Evolutionary conservation across 2,329 filamentous ascomycete species (phyloP).

Genomic region (Aspergillus tamarii): DNA sequence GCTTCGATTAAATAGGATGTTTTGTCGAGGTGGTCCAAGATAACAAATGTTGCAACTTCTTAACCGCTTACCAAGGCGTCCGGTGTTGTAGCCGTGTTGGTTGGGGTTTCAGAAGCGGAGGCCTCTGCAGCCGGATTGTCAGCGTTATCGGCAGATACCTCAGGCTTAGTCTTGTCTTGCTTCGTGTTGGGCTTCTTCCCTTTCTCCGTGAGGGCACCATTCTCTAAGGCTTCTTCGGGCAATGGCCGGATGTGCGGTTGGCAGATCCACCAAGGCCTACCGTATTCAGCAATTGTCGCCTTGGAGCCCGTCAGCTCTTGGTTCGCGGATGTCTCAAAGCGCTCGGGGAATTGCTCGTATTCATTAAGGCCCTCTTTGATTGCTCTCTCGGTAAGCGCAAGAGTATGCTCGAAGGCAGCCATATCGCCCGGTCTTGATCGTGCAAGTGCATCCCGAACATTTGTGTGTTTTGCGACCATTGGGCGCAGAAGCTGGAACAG

Average conservation of each 20-base stretch:
- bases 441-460: slow-evolving; percentile 84
- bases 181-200: slow-evolving; percentile 58
- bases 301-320: slow-evolving; percentile 48
- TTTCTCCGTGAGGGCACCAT: slow-evolving; percentile 73
- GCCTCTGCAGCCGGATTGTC: slow-evolving; percentile 5
- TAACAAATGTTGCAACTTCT: neutral
- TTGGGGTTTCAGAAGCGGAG: slow-evolving; percentile 13
- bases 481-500: slow-evolving; percentile 89
- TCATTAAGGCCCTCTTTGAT: slow-evolving; percentile 74
- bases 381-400: slow-evolving; percentile 73
- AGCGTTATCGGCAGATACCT: slow-evolving; percentile 10
- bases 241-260: slow-evolving; percentile 85
- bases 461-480: slow-evolving; percentile 76
- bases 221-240: slow-evolving; percentile 83
- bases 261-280: slow-evolving; percentile 84
- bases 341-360: slow-evolving; percentile 55
- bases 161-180: slow-evolving; percentile 19
- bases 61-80: slow-evolving; percentile 36
- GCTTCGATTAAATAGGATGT: neutral
- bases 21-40: neutral
- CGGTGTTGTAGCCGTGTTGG: slow-evolving; percentile 25
- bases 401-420: slow-evolving; percentile 73
- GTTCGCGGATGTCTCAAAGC: slow-evolving; percentile 38
- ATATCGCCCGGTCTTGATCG: slow-evolving; percentile 71
- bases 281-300: slow-evolving; percentile 71